phyloP scores from a whole-genome alignment of 1,284 basidiomycete genomes.

The Blastosporella zonata region DNA sequence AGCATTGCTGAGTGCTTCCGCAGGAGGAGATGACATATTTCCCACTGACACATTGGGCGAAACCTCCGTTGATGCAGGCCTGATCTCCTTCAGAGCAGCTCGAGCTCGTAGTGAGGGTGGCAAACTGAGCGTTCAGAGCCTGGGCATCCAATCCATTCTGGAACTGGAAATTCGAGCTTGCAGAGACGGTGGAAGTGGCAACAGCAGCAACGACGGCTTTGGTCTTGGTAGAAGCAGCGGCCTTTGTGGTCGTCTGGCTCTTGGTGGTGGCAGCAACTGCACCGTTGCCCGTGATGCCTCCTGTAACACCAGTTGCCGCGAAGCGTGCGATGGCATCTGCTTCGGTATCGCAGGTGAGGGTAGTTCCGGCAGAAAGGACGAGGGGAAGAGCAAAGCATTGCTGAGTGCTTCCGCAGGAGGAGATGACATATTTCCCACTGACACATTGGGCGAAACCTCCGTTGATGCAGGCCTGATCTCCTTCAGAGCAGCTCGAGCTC shows the following conservation, averaged over 20 bases:
- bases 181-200: conserved; percentile 14
- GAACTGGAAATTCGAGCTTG: conserved; percentile 27
- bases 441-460: conserved; percentile 39
- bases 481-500: conserved; percentile 33
- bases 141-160: conserved; percentile 42
- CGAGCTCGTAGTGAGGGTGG: conserved; percentile 32
- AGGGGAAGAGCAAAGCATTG: conserved; percentile 45
- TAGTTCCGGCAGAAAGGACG: conserved; percentile 45
- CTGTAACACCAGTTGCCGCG: conserved; percentile 32
- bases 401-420: conserved; percentile 30
- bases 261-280: conserved; percentile 1
- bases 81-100: conserved; percentile 35
- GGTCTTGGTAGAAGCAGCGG: conserved; percentile 11
- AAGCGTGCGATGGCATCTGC: conserved; percentile 35
- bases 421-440: conserved; percentile 33
- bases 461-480: conserved; percentile 37
- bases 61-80: conserved; percentile 34
- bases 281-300: conserved; percentile 25
- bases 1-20: conserved; percentile 36
- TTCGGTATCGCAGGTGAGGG: conserved; percentile 34
- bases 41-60: conserved; percentile 39
- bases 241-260: background rate
- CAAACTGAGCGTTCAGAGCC: conserved; percentile 39
- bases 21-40: conserved; percentile 36
- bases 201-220: conserved; percentile 21